phyloP scores from a whole-genome alignment of 2,329 filamentous ascomycete species.

The Taxawa tesnikishii region DNA sequence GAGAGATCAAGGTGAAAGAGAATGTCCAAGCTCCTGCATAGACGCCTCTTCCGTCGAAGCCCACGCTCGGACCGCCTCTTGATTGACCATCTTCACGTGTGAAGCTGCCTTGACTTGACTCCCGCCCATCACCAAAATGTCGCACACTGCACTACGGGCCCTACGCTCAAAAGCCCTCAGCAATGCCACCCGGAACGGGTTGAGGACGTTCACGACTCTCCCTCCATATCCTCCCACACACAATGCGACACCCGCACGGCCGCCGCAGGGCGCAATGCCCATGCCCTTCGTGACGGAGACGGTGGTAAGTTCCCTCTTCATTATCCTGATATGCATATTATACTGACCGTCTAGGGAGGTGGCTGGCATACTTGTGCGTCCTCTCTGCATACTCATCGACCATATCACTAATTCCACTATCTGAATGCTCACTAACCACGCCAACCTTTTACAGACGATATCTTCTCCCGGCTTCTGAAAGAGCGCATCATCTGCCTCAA shows the following conservation, averaged over 20 bases:
- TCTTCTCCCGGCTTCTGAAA: constrained; percentile 35
- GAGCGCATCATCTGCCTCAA: constrained; percentile 94
- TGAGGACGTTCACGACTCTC: constrained; percentile 3
- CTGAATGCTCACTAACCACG: constrained; percentile 3
- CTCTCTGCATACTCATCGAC: constrained; percentile 16
- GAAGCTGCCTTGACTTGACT: no score
- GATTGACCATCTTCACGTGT: no score
- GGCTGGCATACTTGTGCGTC: constrained; percentile 41
- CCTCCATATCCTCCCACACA: constrained; percentile 12
- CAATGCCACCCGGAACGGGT: background rate
- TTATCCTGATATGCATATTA: background rate
- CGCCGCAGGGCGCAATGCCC: constrained; percentile 27
- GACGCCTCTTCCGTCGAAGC: no score
- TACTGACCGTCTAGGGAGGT: constrained; percentile 30
- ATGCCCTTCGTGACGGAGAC: constrained; percentile 40
- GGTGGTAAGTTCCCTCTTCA: constrained; percentile 22
- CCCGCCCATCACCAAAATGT: background rate
- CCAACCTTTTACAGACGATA: no score
- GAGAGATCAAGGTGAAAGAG: no score
- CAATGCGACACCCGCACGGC: constrained; percentile 12
- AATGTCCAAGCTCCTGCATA: no score
- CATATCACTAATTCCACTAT: background rate
- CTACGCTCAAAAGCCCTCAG: background rate
- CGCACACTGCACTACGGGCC: background rate
- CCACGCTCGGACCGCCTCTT: no score